phyloP scores from a whole-genome alignment of 2,329 filamentous ascomycete species.

The Trichoderma citrinoviride region DNA sequence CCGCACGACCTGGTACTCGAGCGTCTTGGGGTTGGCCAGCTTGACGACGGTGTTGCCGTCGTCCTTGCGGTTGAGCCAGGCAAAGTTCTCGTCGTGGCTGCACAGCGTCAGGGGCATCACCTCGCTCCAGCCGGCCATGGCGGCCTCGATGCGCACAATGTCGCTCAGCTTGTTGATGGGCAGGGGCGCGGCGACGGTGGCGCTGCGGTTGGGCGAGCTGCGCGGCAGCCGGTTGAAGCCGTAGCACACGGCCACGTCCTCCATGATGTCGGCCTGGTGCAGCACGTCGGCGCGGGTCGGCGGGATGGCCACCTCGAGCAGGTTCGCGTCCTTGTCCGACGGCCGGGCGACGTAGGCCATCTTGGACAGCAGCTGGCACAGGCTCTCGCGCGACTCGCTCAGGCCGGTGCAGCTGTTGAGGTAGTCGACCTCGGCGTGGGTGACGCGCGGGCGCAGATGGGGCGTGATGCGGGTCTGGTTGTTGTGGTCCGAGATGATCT shows the following conservation, averaged over 20 bases:
- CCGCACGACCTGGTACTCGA: conserved; percentile 89
- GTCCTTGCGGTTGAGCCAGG: conserved; percentile 86
- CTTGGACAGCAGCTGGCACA: conserved; percentile 77
- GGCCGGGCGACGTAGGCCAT: conserved; percentile 86
- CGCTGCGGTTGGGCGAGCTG: conserved; percentile 79
- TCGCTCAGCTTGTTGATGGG: conserved; percentile 93
- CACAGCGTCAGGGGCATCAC: conserved; percentile 95
- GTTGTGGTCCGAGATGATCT: conserved; percentile 91
- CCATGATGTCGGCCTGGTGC: conserved; percentile 97
- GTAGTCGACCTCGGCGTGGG: conserved; percentile 85
- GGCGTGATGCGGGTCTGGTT: conserved; percentile 76
- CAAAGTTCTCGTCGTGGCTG: conserved; percentile 97
- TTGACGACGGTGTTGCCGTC: conserved; percentile 79
- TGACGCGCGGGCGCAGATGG: conserved; percentile 70
- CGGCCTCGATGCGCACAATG: conserved; percentile 83
- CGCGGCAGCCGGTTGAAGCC: conserved; percentile 96
- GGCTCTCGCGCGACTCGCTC: conserved; percentile 66
- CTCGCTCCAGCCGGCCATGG: conserved; percentile 94
- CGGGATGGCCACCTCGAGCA: conserved; percentile 80
- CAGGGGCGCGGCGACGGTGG: conserved; percentile 81
- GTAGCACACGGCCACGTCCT: conserved; percentile 94
- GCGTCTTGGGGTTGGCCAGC: conserved; percentile 88
- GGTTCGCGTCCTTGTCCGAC: conserved; percentile 63
- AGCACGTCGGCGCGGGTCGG: conserved; percentile 91
- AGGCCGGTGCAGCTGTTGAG: conserved; percentile 92